These are phyloP conservation scores for Oenanthe sinensis DNA, from an alignment of 129 eudicot species.

Conservation along the genomic window DNA sequence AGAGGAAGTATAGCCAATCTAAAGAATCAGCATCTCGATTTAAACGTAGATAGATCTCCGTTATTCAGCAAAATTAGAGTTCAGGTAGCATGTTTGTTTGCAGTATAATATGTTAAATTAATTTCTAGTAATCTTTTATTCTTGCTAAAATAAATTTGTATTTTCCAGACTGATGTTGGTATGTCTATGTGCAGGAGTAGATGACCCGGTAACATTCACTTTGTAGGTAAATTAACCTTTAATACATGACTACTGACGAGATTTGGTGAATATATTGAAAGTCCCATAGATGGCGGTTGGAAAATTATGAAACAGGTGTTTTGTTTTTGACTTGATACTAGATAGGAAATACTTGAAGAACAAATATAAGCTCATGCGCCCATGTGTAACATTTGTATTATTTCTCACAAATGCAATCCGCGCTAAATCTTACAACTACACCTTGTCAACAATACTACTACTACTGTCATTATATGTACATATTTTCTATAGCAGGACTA, in stretches of 20 bases:
- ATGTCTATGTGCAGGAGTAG: conserved; percentile 18
- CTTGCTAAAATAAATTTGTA: not conserved
- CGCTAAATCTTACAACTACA: not conserved
- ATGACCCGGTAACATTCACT: not conserved
- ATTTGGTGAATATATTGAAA: not conserved
- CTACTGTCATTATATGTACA: not conserved
- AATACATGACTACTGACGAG: not conserved
- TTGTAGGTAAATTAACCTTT: not conserved
- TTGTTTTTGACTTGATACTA: conserved; percentile 1
- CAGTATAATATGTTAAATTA: not conserved
- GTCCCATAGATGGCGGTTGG: not conserved
- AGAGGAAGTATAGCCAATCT: conserved; percentile 32
- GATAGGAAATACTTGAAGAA: not conserved
- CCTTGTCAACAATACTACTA: not conserved
- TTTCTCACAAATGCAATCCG: not conserved
- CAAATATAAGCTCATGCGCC: not conserved
- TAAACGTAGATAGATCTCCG: conserved; percentile 26
- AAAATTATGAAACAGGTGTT: not conserved
- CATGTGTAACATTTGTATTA: not conserved
- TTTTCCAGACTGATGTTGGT: not conserved
- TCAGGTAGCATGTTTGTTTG: not conserved
- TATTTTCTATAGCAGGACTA: not conserved
- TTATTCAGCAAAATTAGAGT: conserved; percentile 9
- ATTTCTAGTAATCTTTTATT: not conserved
- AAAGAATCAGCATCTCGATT: conserved; percentile 39